Base-by-base conservation (phyloP, 1,284 basidiomycete genomes). In the Lignosus rhinocerotis region DNA sequence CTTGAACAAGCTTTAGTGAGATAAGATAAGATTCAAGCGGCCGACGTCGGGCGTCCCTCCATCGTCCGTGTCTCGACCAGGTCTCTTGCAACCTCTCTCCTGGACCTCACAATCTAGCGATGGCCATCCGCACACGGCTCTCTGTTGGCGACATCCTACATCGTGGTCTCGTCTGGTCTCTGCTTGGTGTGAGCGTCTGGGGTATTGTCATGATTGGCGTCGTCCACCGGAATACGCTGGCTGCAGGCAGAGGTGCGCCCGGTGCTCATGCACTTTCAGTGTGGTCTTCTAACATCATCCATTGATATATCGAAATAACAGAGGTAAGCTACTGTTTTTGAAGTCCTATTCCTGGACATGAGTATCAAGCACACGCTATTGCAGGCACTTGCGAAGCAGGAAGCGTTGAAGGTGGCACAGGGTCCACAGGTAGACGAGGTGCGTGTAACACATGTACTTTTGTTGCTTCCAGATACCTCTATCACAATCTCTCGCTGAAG, bases 131-230 rank as follows among this genome's bases (percentile, higher is more conserved):
- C 30, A 53, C 62, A 19, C 65, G 64, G 5, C 50, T 69, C 10
- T 59, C 66, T 9, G 42, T 69, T n/a, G 44, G 48, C 33, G 71
- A 72, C 60, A 55, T 68, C 17, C 56, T 71, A 16, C 71, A 72
- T 49, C 67, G 71, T 32, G 66, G 67, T 3, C 44, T 69, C 4
- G 59, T 70, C 25, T 71, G 65, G 59, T 63, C 68, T 0, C 61
- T 72, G 6, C 54, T 70, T 1, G 71, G 71, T 3, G 59, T 72
- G 19, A 67, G 65, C 38, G 65, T 67, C 2, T 70, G 69, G 68
- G 71, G 70, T 2, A 39, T 69, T 17, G 67, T 67, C 50, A 69
- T 68, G 67, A 72, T 71, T 21, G 71, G 69, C 9, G 63, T 66
- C n/a, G 67, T 70, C 10, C 71, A 72, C 55, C 62, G 63, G 34